Evolutionary conservation across 805 yeast species (phyloP).

Genomic region (Isabelozyma pseudorhagii): DNA sequence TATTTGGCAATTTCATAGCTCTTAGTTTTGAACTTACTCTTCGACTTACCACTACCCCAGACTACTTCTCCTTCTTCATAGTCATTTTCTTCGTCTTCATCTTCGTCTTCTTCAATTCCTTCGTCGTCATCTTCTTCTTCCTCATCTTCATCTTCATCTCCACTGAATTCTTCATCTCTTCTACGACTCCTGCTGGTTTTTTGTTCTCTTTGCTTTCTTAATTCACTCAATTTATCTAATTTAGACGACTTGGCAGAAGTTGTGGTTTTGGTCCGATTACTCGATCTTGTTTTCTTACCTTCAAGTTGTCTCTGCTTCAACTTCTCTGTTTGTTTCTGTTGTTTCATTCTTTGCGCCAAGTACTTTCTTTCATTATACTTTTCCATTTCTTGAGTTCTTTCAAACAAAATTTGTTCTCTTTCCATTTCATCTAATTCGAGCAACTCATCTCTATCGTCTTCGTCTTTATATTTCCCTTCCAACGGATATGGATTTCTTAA

Average conservation of each 20-base stretch:
- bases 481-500: slow-evolving; percentile 80
- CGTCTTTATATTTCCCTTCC: slow-evolving; percentile 88
- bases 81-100: slow-evolving; percentile 36
- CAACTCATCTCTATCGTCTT: slow-evolving; percentile 61
- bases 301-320: slow-evolving; percentile 6
- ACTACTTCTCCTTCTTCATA: slow-evolving; percentile 31
- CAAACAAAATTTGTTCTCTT: slow-evolving; percentile 87
- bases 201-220: slow-evolving; percentile 73
- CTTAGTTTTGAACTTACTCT: slow-evolving; percentile 17
- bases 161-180: slow-evolving; percentile 36
- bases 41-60: slow-evolving; percentile 28
- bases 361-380: slow-evolving; percentile 79
- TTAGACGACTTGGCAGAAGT: slow-evolving; percentile 33
- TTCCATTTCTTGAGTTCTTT: slow-evolving; percentile 90
- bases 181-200: slow-evolving; percentile 42
- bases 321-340: slow-evolving; percentile 30
- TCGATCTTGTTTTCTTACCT: slow-evolving; percentile 35
- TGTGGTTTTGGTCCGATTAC: slow-evolving; percentile 28
- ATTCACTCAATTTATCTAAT: slow-evolving; percentile 61
- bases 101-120: slow-evolving; percentile 32
- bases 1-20: slow-evolving; percentile 45
- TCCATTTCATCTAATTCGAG: slow-evolving; percentile 85
- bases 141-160: slow-evolving; percentile 38
- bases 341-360: slow-evolving; percentile 77
- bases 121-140: slow-evolving; percentile 40